Conservation (phyloP, 768 basidiomycete genomes). For the Stropharia rugosoannulata region DNA sequence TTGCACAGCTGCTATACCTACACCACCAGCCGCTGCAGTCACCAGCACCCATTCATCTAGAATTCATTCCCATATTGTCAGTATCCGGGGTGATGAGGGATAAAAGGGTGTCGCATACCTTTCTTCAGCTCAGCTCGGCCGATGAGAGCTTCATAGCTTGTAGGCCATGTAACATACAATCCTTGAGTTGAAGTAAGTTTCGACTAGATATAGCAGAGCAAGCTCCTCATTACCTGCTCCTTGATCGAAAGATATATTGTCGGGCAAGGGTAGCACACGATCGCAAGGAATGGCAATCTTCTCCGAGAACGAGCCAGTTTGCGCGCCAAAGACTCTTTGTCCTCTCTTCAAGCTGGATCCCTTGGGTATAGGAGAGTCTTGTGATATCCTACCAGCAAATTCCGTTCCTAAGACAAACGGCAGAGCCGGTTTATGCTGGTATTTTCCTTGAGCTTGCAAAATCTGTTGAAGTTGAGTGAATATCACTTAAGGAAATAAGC, state of each 20-base stretch:
- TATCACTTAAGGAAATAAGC: not conserved
- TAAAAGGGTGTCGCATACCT: slow-evolving; percentile 37
- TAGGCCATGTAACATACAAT: slow-evolving; percentile 87
- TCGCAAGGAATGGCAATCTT: slow-evolving; percentile 56
- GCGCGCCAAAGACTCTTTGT: slow-evolving; percentile 84
- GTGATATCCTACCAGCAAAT: slow-evolving; percentile 77
- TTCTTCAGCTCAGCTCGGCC: slow-evolving; percentile 78
- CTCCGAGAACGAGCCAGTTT: slow-evolving; percentile 81
- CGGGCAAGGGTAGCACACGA: slow-evolving; percentile 64
- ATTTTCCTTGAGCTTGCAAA: slow-evolving; percentile 86
- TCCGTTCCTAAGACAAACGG: slow-evolving; percentile 87
- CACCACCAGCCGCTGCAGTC: slow-evolving; percentile 94
- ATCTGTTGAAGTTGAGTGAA: slow-evolving; percentile 43
- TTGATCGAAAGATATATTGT: slow-evolving; percentile 77
- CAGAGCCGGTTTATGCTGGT: slow-evolving; percentile 79
- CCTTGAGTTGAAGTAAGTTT: slow-evolving; percentile 37
- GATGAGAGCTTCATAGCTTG: slow-evolving; percentile 89
- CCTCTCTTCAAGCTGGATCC: slow-evolving; percentile 80
- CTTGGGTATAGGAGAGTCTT: slow-evolving; percentile 70
- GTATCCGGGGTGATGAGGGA: no score
- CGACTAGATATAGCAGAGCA: not conserved
- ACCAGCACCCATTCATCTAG: slow-evolving; percentile 90
- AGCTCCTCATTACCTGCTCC: slow-evolving; percentile 60
- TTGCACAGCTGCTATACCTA: slow-evolving; percentile 90
- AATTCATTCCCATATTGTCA: not conserved